These are phyloP conservation scores for Pilatotrama ljubarskyi DNA, from an alignment of 768 basidiomycete species.

Conservation along the genomic window DNA sequence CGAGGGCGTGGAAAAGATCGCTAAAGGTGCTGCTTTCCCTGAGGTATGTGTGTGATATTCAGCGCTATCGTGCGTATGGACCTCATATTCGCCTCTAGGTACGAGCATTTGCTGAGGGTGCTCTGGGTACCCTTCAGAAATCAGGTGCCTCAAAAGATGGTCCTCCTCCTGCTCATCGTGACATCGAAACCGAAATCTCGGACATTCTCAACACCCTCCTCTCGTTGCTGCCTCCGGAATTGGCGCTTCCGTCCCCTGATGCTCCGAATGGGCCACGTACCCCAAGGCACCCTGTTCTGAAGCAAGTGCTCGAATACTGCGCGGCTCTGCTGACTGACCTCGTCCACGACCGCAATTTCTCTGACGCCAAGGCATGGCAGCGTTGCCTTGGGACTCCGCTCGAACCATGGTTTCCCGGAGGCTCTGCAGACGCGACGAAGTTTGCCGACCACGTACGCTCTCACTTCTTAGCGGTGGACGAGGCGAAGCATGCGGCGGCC, in stretches of 20 bases:
- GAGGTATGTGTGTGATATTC: slow-evolving; percentile 53
- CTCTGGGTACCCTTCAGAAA: slow-evolving; percentile 75
- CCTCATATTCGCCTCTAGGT: slow-evolving; percentile 51
- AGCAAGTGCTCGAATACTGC: slow-evolving; percentile 65
- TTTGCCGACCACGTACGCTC: slow-evolving; percentile 66
- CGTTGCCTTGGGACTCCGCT: slow-evolving; percentile 75
- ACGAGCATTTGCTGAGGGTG: slow-evolving; percentile 87
- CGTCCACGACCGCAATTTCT: slow-evolving; percentile 56
- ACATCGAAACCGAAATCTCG: slow-evolving; percentile 63
- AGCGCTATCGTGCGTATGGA: background rate
- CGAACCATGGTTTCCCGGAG: slow-evolving; percentile 58
- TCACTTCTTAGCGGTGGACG: slow-evolving; percentile 78
- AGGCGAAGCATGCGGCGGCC: slow-evolving; percentile 59
- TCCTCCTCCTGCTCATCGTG: slow-evolving; percentile 67
- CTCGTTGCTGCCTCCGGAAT: slow-evolving; percentile 55
- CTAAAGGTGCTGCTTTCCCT: slow-evolving; percentile 90
- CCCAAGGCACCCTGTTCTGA: slow-evolving; percentile 58
- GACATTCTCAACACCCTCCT: slow-evolving; percentile 57
- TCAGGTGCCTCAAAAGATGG: slow-evolving; percentile 81
- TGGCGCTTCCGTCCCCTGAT: slow-evolving; percentile 42
- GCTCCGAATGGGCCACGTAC: slow-evolving; percentile 52
- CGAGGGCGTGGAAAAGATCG: slow-evolving; percentile 89
- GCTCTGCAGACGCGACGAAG: slow-evolving; percentile 43
- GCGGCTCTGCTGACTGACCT: slow-evolving; percentile 79
- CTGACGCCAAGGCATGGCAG: slow-evolving; percentile 58